Percentiles rank a stretch among this genome's conserved stretches.
These are phyloP conservation scores for Meyerozyma sp. DNA, from an alignment of 1,139 yeast species.

Conservation along the genomic window DNA sequence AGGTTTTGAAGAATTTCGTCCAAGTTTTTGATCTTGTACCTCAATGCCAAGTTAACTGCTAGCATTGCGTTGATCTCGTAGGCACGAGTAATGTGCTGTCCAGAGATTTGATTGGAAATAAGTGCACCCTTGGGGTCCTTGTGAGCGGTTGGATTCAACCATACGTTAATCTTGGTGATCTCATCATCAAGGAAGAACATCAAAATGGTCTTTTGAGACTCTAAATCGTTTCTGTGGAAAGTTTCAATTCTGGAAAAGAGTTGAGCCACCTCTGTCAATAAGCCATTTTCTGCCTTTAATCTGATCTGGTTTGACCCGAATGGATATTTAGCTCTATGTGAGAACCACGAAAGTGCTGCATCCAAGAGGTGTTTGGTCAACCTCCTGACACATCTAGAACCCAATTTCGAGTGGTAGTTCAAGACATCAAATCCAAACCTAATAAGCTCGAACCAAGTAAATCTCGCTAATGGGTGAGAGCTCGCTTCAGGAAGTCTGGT, in stretches of 20 bases:
- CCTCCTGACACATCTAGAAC: slow-evolving; percentile 38
- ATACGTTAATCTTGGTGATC: slow-evolving; percentile 62
- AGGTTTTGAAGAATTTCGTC: slow-evolving; percentile 43
- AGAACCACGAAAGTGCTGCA: slow-evolving; percentile 79
- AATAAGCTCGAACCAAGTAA: slow-evolving; percentile 69
- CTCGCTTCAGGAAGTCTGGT: slow-evolving; percentile 55
- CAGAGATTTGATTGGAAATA: slow-evolving; percentile 27
- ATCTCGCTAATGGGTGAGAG: slow-evolving; percentile 75
- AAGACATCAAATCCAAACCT: slow-evolving; percentile 64
- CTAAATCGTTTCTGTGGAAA: slow-evolving; percentile 22
- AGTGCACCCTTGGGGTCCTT: slow-evolving; percentile 34
- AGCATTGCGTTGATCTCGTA: slow-evolving; percentile 66
- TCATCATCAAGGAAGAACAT: slow-evolving; percentile 72
- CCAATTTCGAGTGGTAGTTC: slow-evolving; percentile 46
- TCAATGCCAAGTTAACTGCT: slow-evolving; percentile 65
- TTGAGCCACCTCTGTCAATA: slow-evolving; percentile 50
- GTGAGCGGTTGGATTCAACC: slow-evolving; percentile 71
- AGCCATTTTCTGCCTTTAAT: slow-evolving; percentile 61
- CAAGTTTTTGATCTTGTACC: slow-evolving; percentile 45
- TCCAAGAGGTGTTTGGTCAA: slow-evolving; percentile 53
- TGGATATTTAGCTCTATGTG: slow-evolving; percentile 61
- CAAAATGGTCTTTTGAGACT: slow-evolving; percentile 45
- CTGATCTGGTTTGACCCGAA: slow-evolving; percentile 77
- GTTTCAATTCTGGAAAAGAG: slow-evolving; percentile 20
- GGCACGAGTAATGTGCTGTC: slow-evolving; percentile 42